Base-by-base conservation (phyloP, 2,329 filamentous ascomycete genomes). In the Uncinocarpus reesii region DNA sequence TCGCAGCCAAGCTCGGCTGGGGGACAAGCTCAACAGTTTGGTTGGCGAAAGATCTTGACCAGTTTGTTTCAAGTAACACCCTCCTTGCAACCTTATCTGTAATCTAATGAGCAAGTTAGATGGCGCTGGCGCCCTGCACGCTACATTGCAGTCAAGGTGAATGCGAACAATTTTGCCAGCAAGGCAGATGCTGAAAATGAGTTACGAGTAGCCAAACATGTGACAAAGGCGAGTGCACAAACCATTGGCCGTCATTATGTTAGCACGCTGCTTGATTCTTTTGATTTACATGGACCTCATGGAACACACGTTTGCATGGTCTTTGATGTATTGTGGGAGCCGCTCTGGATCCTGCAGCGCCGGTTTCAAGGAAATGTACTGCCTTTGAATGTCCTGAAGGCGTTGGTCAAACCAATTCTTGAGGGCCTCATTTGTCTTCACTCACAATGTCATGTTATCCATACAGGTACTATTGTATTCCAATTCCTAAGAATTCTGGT, bases 341-440 rank as follows among this genome's bases (percentile, higher is more conserved):
- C 65, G 7, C 55, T 68, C 20, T 62, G 63, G 57, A 45, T 58
- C 16, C 62, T 60, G 28, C 52, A 56, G 40, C 31, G 55, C 34
- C 57, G 60, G 48, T 64, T 54, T 15, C 42, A 49, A 4, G 55
- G 49, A 6, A 40, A 48, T 16, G 55, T 56, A n/a, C 60, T 68
- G 13, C 61, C 58, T 7, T 51, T 56, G 11, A 55, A 55, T 38
- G 51, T 64, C 16, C 54, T 67, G 11, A 67, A 65, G 49, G 52
- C 60, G 28, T 51, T 63, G n/a, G 41, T 68, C 20, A 59, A 61
- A 40, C 58, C 62, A 41, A 59, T 71, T 7, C 62, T 71, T 4
- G 53, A 65, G 42, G 65, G 58, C 13, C 63, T 72, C 2, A 63
- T 70, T 44, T 71, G 69, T 54, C 59, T 72, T 13, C 67, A 72